Conservation (phyloP, 2,329 filamentous ascomycete genomes). For the Aspergillus flavus region DNA sequence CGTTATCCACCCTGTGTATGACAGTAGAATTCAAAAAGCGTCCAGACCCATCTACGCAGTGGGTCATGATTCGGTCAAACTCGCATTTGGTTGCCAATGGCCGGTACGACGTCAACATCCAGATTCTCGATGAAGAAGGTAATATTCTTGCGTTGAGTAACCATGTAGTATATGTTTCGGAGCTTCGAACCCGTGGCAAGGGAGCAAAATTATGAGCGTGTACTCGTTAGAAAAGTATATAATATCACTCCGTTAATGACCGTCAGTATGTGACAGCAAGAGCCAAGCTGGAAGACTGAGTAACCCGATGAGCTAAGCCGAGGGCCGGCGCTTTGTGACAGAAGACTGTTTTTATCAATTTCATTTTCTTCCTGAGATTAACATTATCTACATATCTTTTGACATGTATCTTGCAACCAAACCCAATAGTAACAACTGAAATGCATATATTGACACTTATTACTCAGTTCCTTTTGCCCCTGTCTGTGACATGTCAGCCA, state of each 20-base stretch:
- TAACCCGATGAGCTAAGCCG: too few species aligned
- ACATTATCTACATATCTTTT: not conserved
- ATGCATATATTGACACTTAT: not conserved
- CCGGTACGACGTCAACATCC: slow-evolving; percentile 24
- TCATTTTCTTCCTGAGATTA: not conserved
- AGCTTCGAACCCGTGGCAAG: slow-evolving; percentile 11
- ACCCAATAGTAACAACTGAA: not conserved
- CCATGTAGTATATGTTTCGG: slow-evolving; percentile 23
- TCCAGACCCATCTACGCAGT: slow-evolving; percentile 21
- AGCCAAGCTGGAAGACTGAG: too few species aligned
- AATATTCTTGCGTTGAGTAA: slow-evolving; percentile 24
- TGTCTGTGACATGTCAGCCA: not conserved
- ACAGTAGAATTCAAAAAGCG: slow-evolving; percentile 28
- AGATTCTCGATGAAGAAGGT: slow-evolving; percentile 20
- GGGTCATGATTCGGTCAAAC: slow-evolving; percentile 24
- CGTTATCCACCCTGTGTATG: slow-evolving; percentile 25
- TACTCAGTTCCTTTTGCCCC: not conserved
- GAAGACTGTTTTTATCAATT: not conserved
- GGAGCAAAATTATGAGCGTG: slow-evolving; percentile 6
- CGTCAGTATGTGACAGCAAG: not conserved
- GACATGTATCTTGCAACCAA: not conserved
- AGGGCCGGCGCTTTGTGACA: not conserved
- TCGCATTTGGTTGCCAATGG: slow-evolving; percentile 20
- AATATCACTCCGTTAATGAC: not conserved
- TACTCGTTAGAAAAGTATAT: not conserved